Conservation (phyloP, 2,329 filamentous ascomycete species). For the Ophiocordyceps camponoti-leonardi region DNA sequence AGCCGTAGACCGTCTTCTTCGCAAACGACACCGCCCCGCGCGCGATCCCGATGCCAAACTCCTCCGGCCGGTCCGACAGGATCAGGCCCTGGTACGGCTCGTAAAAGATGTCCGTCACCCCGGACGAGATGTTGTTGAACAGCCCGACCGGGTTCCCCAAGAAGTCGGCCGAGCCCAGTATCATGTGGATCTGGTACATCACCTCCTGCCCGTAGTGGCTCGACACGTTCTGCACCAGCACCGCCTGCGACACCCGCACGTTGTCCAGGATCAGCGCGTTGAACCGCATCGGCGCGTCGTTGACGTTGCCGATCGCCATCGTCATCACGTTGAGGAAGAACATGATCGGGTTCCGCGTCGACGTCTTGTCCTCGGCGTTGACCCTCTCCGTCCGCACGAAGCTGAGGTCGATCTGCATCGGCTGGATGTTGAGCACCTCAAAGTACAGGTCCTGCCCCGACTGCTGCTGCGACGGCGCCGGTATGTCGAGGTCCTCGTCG, state of each 20-base stretch:
- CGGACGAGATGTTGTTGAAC: constrained; percentile 96
- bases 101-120: constrained; percentile 96
- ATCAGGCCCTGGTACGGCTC: constrained; percentile 97
- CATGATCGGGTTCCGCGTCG: constrained; percentile 86
- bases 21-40: constrained; percentile 94
- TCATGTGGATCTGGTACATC: constrained; percentile 90
- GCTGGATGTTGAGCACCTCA: constrained; percentile 88
- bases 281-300: constrained; percentile 85
- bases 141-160: constrained; percentile 91
- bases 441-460: constrained; percentile 93
- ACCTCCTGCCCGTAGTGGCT: constrained; percentile 96
- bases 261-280: constrained; percentile 94
- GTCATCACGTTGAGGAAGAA: constrained; percentile 98
- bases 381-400: constrained; percentile 94
- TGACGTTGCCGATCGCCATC: constrained; percentile 98
- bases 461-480: constrained; percentile 73
- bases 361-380: constrained; percentile 88
- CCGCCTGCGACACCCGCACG: constrained; percentile 71
- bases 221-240: constrained; percentile 71
- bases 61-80: constrained; percentile 87
- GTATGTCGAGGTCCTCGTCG: constrained; percentile 79
- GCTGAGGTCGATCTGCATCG: constrained; percentile 93
- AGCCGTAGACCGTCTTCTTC: constrained; percentile 96
- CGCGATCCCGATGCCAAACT: constrained; percentile 85
- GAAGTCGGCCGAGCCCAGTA: constrained; percentile 93